phyloP scores from a whole-genome alignment of 2,329 filamentous ascomycete species.

The Ascochyta fabae region DNA sequence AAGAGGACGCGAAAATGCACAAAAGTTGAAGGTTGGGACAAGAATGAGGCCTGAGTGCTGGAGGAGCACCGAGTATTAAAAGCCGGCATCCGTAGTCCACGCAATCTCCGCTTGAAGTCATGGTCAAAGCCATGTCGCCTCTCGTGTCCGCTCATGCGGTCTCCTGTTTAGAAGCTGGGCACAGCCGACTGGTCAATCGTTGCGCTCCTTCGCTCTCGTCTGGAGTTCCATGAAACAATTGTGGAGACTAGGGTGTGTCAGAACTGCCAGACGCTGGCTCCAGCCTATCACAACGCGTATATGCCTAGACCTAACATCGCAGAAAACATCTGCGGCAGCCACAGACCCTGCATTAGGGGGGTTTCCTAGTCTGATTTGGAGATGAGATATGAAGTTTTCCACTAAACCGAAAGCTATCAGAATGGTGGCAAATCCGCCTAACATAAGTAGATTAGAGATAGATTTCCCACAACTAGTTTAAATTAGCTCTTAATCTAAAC shows the following conservation, averaged over 20 bases:
- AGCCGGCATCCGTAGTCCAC: constrained; percentile 27
- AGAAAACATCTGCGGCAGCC: constrained; percentile 36
- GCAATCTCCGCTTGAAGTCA: constrained; percentile 37
- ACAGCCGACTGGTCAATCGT: constrained; percentile 35
- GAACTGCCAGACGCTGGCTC: constrained; percentile 28
- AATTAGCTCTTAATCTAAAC: no score
- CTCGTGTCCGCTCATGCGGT: constrained; percentile 22
- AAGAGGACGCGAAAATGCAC: constrained; percentile 28
- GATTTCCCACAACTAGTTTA: no score
- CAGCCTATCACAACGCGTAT: constrained; percentile 10
- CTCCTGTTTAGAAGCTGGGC: constrained; percentile 32
- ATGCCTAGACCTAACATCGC: constrained; percentile 30
- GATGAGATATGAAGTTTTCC: no score
- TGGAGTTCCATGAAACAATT: constrained; percentile 43
- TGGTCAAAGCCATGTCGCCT: constrained; percentile 31
- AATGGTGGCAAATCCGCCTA: no score
- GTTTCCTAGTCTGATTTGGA: no score
- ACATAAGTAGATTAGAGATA: no score
- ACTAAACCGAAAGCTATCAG: no score
- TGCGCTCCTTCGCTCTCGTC: constrained; percentile 27
- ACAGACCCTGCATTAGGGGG: constrained; percentile 37
- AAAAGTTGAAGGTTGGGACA: constrained; percentile 37
- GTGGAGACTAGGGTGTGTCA: constrained; percentile 47
- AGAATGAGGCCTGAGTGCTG: constrained; percentile 26
- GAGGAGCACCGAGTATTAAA: constrained; percentile 36